Percentiles rank a stretch among this genome's conserved stretches.
Conservation (phyloP, 2,329 filamentous ascomycete species). For the Ophiostoma himal-ulmi region DNA sequence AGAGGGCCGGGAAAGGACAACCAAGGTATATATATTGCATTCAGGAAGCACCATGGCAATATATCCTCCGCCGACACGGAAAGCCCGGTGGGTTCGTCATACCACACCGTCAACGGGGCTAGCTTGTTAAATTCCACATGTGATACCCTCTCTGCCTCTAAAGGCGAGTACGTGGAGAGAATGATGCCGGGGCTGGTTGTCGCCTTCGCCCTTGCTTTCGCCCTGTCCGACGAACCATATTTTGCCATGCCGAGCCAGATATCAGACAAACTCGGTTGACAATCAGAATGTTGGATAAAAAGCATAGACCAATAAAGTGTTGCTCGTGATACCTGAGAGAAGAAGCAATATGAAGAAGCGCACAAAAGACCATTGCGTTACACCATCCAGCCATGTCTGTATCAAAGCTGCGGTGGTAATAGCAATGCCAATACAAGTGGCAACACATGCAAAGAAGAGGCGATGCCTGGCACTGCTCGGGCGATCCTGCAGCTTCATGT, state of each 20-base stretch:
- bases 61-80: constrained; percentile 3
- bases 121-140: background rate
- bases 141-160: background rate
- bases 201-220: background rate
- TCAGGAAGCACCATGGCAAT: background rate
- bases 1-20: background rate
- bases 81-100: constrained; percentile 11
- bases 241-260: background rate
- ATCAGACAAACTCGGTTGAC: background rate
- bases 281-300: background rate
- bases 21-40: background rate
- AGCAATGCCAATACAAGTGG: background rate
- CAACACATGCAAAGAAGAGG: background rate
- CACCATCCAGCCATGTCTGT: background rate
- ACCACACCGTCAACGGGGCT: constrained; percentile 8
- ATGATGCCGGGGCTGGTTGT: background rate
- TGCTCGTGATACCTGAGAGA: background rate
- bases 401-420: background rate
- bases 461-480: background rate
- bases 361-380: background rate
- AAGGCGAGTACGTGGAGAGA: too few species aligned
- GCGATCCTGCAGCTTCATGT: background rate
- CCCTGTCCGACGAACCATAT: background rate
- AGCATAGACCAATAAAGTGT: background rate
- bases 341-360: constrained; percentile 5